Base-by-base conservation (phyloP, 352 stramenopile genomes). In the Globisporangium cystogenes region DNA sequence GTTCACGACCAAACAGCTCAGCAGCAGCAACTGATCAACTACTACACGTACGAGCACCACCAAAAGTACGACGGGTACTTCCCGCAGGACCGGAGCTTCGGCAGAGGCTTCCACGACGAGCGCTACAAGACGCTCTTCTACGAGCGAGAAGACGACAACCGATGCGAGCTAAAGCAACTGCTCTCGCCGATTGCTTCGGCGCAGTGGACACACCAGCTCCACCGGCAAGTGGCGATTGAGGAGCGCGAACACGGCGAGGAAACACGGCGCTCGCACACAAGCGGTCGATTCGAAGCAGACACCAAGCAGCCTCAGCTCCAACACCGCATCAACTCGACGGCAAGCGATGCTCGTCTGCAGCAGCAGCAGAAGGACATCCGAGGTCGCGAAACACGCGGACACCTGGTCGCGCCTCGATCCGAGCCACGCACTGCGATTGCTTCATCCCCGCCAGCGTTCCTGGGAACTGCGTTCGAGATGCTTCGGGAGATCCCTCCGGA, bases 1-100 rank as follows among this genome's bases (percentile, higher is more conserved):
- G 31, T 16, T 24, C 62, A 72, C n/a, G 49, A 65, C 14, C 58
- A 45, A 7, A 27, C 7, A 21, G 26, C 48, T 26, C 48, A 59
- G 11, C 44, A 42, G 4, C 45, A 39, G 18, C 27, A 35, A 0
- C 47, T 46, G 23, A 14, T 54, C 2, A 46, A 51, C 47, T 55
- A 51, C 39, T 55, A 55, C 40, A 44, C 46, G 29, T 60, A 51
- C 16, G 46, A 55, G 20, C 8, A 45, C 14, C 46, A 51, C 8
- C 46, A 60, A 29, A 36, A 48, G 29, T 29, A 45, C 20, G 46
- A 48, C 8, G 15, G 14, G 26, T 41, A 50, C 21, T 44, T 54
- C 3, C n/a, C 5, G 11, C 53, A 53, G 20, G 46, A 44, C 16
- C 18, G 21, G 15, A 44, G 37, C 37, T 48, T 50, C 24, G 27